Conservation (phyloP, 2,329 filamentous ascomycete species). For the Fusarium citri region DNA sequence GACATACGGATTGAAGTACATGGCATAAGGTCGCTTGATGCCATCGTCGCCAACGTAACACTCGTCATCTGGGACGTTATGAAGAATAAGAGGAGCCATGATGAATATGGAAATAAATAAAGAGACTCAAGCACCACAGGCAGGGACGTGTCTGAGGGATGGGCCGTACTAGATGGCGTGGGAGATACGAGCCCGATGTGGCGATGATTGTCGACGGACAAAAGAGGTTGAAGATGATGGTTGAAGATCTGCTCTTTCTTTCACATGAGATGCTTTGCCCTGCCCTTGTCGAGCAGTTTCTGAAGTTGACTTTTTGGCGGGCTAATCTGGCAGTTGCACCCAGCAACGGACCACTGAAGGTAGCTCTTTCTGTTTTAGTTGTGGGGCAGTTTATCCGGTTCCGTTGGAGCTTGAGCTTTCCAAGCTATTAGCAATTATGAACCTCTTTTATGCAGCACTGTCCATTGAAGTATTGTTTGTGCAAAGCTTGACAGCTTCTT, state of each 20-base stretch:
- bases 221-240: constrained; percentile 10
- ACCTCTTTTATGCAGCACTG: not conserved
- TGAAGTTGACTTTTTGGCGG: constrained; percentile 41
- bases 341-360: constrained; percentile 37
- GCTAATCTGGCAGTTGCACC: constrained; percentile 41
- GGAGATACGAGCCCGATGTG: constrained; percentile 5
- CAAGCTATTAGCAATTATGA: not conserved
- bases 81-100: constrained; percentile 74
- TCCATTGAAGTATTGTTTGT: no score
- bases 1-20: constrained; percentile 72
- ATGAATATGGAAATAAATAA: constrained; percentile 10
- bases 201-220: constrained; percentile 4
- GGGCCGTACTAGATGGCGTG: constrained; percentile 4
- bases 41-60: constrained; percentile 75
- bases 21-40: constrained; percentile 72
- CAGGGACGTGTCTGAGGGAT: not conserved
- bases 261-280: not conserved
- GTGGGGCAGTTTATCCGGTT: constrained; percentile 38
- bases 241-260: constrained; percentile 5
- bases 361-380: constrained; percentile 10
- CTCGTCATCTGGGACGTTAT: constrained; percentile 76
- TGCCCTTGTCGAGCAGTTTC: constrained; percentile 34
- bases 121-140: constrained; percentile 1
- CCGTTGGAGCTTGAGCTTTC: constrained; percentile 10
- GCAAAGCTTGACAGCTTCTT: not conserved